Evolutionary conservation across 106 monocot species (phyloP), one percentile per base, ranked within the genome.

Genomic region (Dioscorea alata): DNA sequence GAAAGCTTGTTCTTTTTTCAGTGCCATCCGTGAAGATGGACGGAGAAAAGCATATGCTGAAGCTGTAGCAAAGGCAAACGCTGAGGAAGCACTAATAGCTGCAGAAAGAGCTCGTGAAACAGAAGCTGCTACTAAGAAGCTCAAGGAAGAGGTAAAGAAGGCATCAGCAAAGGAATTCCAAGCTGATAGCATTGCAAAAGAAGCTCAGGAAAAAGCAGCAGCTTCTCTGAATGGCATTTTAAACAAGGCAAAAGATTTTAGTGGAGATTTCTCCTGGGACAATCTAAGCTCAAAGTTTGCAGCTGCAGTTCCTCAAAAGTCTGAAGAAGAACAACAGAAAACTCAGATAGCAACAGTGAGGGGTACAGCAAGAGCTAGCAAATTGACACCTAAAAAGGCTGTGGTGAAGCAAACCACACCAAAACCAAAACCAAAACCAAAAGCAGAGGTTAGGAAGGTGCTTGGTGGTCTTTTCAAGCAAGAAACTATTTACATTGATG

Each of bases 381-480:
- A 61, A 1, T 66, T 99, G 67, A 69, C 83, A 6, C 82, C 86
- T 1, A 75, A 77, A 70, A 90, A 68, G 60, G 83, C 89, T 0
- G 76, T 83, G 0, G 61, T 92, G 15, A 99, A 85, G 70, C 73
- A 71, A 57, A 67, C 74, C 1, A 57, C 72, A 20, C 66, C 74
- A 34, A 69, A 59, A 50, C 63, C 69, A 13, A 75, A 75, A 58
- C 69, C 71, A 18, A 59, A 77, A 52, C 24, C 49, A 73, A 80
- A 81, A 50, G 23, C 78, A 3, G 83, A 83, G 69, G 68, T 80
- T 13, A 86, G 77, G 62, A 87, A 80, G 4, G 69, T 92, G n/a
- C 92, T 99, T 60, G 97, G 97, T 9, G 92, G 89, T 6, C 79
- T 99, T 42, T 99, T 99, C 62, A 78, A 85, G 78, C 92, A 99